Conservation (phyloP, 2,329 filamentous ascomycete genomes). For the Mariannaea sp. region DNA sequence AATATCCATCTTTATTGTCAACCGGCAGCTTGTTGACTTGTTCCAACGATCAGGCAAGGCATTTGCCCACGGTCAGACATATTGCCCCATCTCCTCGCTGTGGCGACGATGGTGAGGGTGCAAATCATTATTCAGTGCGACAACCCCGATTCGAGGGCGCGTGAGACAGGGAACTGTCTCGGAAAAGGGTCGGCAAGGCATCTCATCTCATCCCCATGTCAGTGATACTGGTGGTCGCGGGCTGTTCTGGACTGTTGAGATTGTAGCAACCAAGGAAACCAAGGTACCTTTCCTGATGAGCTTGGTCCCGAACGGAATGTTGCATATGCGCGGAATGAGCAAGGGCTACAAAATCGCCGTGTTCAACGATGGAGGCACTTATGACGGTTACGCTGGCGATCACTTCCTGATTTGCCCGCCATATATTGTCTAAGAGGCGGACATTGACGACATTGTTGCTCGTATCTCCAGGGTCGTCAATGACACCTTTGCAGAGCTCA, state of each 20-base stretch:
- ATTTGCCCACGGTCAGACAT: constrained; percentile 22
- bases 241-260: constrained; percentile 29
- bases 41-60: neutral
- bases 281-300: constrained; percentile 27
- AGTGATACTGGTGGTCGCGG: constrained; percentile 32
- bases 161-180: constrained; percentile 21
- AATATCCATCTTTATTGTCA: constrained; percentile 23
- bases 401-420: constrained; percentile 30
- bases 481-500: constrained; percentile 27
- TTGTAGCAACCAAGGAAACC: constrained; percentile 28
- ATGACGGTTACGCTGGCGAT: constrained; percentile 30
- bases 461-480: constrained; percentile 23
- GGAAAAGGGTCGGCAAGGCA: constrained; percentile 18
- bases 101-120: constrained; percentile 37
- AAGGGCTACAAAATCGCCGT: constrained; percentile 27
- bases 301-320: constrained; percentile 14
- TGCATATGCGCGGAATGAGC: constrained; percentile 28
- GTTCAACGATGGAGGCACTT: constrained; percentile 30
- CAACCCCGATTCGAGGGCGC: constrained; percentile 29
- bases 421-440: constrained; percentile 22
- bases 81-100: constrained; percentile 36
- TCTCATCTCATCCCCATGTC: constrained; percentile 18
- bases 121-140: constrained; percentile 35
- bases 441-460: constrained; percentile 30
- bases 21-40: constrained; percentile 12